Percentiles rank a stretch among this genome's conserved stretches.
phyloP scores from a whole-genome alignment of 2,329 filamentous ascomycete genomes.

The Cladosporium austrohemisphaericum region DNA sequence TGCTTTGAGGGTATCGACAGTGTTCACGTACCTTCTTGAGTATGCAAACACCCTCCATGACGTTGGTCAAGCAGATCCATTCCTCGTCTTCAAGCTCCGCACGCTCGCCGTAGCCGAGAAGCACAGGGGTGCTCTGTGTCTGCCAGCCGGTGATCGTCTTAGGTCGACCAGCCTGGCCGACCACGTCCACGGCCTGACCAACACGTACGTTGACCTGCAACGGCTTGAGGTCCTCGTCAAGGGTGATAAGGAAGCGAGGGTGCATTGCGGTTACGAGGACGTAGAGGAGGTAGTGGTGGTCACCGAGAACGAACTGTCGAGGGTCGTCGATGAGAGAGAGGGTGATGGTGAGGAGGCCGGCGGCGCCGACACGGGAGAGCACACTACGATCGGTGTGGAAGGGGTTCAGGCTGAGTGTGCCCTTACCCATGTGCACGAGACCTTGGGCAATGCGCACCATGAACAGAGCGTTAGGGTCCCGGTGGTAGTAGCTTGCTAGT shows the following conservation, averaged over 20 bases:
- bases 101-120: conserved; percentile 89
- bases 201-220: conserved; percentile 94
- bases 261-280: conserved; percentile 96
- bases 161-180: conserved; percentile 91
- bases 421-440: conserved; percentile 98
- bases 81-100: conserved; percentile 97
- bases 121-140: conserved; percentile 96
- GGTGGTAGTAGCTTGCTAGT: conserved; percentile 95
- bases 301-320: conserved; percentile 72
- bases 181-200: conserved; percentile 95
- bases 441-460: conserved; percentile 99
- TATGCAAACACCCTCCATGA: conserved; percentile 90
- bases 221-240: conserved; percentile 91
- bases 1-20: background rate
- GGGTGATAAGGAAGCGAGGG: conserved; percentile 90
- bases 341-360: conserved; percentile 82
- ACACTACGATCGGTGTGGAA: conserved; percentile 99
- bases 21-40: conserved; percentile 76
- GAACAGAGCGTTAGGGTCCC: conserved; percentile 92
- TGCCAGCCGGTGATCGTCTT: conserved; percentile 99
- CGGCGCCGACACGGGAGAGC: conserved; percentile 83
- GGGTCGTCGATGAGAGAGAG: conserved; percentile 87
- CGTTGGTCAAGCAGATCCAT: conserved; percentile 88
- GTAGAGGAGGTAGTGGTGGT: conserved; percentile 91
- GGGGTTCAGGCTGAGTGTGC: conserved; percentile 91